Base-by-base conservation (phyloP, 306 rosid genomes). In the Gleditsia sinensis region DNA sequence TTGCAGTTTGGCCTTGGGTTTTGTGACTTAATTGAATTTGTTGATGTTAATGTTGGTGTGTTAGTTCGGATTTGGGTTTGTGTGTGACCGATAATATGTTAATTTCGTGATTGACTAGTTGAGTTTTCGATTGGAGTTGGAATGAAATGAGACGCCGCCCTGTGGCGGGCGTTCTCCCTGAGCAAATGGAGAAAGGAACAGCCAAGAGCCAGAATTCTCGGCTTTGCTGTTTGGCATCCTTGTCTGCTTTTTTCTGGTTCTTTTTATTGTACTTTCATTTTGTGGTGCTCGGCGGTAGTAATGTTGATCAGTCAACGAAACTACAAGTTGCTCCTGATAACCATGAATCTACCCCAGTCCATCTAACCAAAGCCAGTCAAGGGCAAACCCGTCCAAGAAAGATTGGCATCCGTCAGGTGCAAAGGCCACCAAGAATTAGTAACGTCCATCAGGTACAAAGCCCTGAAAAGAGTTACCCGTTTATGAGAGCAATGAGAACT, bases 191-290 rank as follows among this genome's bases (percentile, higher is more conserved):
- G 87, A 90, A 88, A 74, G 74, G 85, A 49, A 12, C 80, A 9
- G 75, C 76, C 21, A 92, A 90, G 73, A 82, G 67, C 67, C 96
- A 80, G 30, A 85, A 83, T 30, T 82, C 90, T 10, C 74, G 96
- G 28, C 69, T 92, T 62, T 90, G 89, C 78, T 87, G 87, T 61
- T 79, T 94, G 78, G 92, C 85, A 0, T 70, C 82, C 0, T 77
- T 94, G 84, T 87, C 99, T 8, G 92, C 87, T 1, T 84, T 85
- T 76, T 90, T 94, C 89, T 94, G 99, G 99, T 28, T 92, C 64
- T 53, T 94, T 14, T 74, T 94, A 64, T 60, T 94, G 43, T 94
- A 88, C 75, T 90, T 94, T 37, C 98, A 94, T 75, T 92, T 94
- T 71, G 79, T 77, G 67, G 86, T 94, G 42, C 91, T 94, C 33